phyloP scores from a whole-genome alignment of 306 rosid species.

The Betula pendula region DNA sequence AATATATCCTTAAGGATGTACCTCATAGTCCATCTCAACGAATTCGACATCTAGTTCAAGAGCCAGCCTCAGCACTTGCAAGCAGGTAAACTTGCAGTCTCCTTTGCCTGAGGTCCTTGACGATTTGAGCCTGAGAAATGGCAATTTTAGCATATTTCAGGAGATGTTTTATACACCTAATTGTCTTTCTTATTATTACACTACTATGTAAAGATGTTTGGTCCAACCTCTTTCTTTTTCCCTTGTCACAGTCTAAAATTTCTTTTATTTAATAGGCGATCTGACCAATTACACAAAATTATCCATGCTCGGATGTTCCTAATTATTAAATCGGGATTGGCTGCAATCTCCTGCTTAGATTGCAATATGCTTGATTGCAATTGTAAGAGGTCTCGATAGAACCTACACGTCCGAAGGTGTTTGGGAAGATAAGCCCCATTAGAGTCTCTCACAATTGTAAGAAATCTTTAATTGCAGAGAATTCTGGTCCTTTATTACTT shows the following conservation, averaged over 20 bases:
- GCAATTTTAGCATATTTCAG: not conserved
- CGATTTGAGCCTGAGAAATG: conserved; percentile 19
- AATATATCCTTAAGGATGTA: not conserved
- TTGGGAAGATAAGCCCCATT: too few species aligned
- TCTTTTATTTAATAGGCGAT: not conserved
- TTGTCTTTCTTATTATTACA: not conserved
- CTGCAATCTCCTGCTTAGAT: too few species aligned
- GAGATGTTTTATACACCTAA: not conserved
- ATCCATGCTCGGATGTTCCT: not conserved
- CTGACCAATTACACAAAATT: not conserved
- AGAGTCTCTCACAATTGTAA: too few species aligned
- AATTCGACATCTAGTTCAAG: conserved; percentile 30
- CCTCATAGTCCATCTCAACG: conserved; percentile 34
- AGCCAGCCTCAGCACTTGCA: conserved; percentile 30
- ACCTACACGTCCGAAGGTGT: too few species aligned
- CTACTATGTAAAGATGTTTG: not conserved
- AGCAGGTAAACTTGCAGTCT: conserved; percentile 2
- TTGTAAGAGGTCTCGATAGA: too few species aligned
- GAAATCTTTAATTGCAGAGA: too few species aligned
- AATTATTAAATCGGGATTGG: too few species aligned
- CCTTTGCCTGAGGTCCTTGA: conserved; percentile 16
- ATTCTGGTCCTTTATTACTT: too few species aligned
- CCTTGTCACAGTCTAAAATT: not conserved
- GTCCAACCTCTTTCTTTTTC: not conserved
- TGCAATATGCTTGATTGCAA: too few species aligned